Conservation (phyloP, 805 yeast genomes). For the Ogataea parapolymorpha region DNA sequence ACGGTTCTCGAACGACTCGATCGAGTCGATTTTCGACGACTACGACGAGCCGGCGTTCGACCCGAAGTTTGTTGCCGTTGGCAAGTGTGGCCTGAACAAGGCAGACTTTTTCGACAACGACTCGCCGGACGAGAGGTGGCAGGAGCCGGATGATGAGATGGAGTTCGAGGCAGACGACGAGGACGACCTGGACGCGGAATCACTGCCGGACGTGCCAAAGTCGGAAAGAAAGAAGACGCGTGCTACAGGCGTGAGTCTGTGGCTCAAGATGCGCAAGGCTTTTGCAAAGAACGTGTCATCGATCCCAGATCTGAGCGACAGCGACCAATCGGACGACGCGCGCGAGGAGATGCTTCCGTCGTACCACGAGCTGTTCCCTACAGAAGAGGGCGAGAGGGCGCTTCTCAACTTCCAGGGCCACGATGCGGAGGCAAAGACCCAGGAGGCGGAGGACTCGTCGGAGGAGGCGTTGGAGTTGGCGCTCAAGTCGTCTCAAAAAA, state of each 20-base stretch:
- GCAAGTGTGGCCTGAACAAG: slow-evolving; percentile 17
- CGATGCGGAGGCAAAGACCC: slow-evolving; percentile 15
- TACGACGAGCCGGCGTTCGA: slow-evolving; percentile 20
- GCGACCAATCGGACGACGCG: slow-evolving; percentile 16
- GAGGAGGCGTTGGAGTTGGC: slow-evolving; percentile 18
- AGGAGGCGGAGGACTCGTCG: neutral
- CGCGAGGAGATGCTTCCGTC: slow-evolving; percentile 56
- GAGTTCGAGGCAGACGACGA: slow-evolving; percentile 24
- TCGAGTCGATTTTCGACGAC: slow-evolving; percentile 24
- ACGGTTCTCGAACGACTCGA: slow-evolving; percentile 29
- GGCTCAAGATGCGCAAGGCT: slow-evolving; percentile 33
- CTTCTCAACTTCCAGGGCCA: slow-evolving; percentile 30
- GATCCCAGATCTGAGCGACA: slow-evolving; percentile 11
- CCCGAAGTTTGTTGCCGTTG: slow-evolving; percentile 20
- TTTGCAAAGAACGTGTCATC: slow-evolving; percentile 15
- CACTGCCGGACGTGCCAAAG: neutral
- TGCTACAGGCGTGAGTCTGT: slow-evolving; percentile 26
- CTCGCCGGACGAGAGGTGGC: slow-evolving; percentile 1
- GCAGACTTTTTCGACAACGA: slow-evolving; percentile 20
- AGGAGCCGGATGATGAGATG: slow-evolving; percentile 8
- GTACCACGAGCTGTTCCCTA: slow-evolving; percentile 74
- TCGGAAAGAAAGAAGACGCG: slow-evolving; percentile 4
- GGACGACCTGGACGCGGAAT: slow-evolving; percentile 12
- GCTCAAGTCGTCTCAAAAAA: slow-evolving; percentile 35
- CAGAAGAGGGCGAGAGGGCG: slow-evolving; percentile 32